Conservation (phyloP, 2,329 filamentous ascomycete species). For the Aspergillus sp. region DNA sequence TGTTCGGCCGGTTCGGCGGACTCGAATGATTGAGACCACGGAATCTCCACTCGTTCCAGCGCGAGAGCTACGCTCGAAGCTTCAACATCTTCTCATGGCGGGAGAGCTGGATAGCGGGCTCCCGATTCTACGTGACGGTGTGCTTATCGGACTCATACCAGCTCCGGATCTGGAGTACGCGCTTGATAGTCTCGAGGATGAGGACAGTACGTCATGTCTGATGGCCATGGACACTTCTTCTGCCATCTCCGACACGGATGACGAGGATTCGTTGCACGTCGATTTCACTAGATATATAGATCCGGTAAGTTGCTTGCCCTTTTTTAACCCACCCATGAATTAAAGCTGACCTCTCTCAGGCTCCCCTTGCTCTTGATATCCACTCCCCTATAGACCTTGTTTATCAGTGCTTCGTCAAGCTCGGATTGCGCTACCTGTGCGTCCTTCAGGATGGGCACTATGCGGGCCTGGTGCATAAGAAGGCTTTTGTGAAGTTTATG, state of each 20-base stretch:
- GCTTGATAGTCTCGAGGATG: constrained; percentile 77
- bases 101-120: constrained; percentile 92
- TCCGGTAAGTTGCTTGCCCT: constrained; percentile 56
- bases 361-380: constrained; percentile 84
- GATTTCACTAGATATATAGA: constrained; percentile 93
- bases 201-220: constrained; percentile 69
- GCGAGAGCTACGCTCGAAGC: constrained; percentile 71
- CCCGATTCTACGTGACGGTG: constrained; percentile 74
- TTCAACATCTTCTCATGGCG: constrained; percentile 76
- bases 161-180: constrained; percentile 93
- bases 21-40: constrained; percentile 85
- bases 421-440: constrained; percentile 89
- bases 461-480: constrained; percentile 94
- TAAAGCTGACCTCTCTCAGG: constrained; percentile 45
- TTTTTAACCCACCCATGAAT: neutral
- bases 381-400: constrained; percentile 90
- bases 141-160: constrained; percentile 87
- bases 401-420: constrained; percentile 93
- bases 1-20: constrained; percentile 69
- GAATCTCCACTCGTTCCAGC: constrained; percentile 78
- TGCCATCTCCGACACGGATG: constrained; percentile 60
- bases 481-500: constrained; percentile 92
- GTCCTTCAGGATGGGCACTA: constrained; percentile 81
- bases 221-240: constrained; percentile 69
- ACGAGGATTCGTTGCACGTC: constrained; percentile 61